These are phyloP conservation scores for Lepidium sativum DNA, from an alignment of 345 rosid species.

Conservation along the genomic window DNA sequence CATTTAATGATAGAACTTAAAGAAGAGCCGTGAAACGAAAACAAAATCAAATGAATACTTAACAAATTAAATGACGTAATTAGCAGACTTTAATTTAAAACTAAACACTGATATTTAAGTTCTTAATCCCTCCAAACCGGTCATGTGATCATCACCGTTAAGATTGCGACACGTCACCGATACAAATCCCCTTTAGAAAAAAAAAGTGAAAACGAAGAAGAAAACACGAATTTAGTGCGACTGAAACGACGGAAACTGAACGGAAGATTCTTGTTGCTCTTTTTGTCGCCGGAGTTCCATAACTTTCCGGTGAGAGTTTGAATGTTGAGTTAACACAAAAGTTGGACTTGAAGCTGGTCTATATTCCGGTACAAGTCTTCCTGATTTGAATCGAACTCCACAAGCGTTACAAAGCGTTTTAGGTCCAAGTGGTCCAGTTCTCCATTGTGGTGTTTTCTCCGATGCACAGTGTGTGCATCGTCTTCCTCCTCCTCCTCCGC, in stretches of 20 bases:
- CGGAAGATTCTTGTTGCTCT: constrained; percentile 31
- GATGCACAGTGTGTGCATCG: constrained; percentile 72
- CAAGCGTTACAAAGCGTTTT: constrained; percentile 78
- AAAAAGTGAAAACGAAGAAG: not conserved
- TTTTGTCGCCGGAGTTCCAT: constrained; percentile 73
- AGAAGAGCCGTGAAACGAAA: not conserved
- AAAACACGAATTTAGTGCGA: constrained; percentile 12
- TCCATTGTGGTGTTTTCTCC: constrained; percentile 85
- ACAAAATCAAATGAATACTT: constrained; percentile 10
- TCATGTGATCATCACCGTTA: constrained; percentile 26
- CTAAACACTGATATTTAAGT: constrained; percentile 4
- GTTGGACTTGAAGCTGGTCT: constrained; percentile 79
- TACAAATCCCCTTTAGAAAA: constrained; percentile 1
- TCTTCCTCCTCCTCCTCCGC: constrained; percentile 39
- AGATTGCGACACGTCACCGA: constrained; percentile 18
- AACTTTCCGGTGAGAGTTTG: constrained; percentile 80
- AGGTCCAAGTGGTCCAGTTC: constrained; percentile 75
- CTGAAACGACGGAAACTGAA: constrained; percentile 4
- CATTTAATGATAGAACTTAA: constrained; percentile 22
- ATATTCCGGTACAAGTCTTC: constrained; percentile 75
- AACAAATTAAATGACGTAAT: constrained; percentile 23
- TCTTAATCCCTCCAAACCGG: not conserved
- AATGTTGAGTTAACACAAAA: constrained; percentile 63
- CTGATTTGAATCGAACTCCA: constrained; percentile 71
- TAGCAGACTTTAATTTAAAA: constrained; percentile 9